Percentiles rank a stretch among this genome's conserved stretches.
Conservation (phyloP, 2,329 filamentous ascomycete genomes). For the Paraconiothyrium brasiliense region DNA sequence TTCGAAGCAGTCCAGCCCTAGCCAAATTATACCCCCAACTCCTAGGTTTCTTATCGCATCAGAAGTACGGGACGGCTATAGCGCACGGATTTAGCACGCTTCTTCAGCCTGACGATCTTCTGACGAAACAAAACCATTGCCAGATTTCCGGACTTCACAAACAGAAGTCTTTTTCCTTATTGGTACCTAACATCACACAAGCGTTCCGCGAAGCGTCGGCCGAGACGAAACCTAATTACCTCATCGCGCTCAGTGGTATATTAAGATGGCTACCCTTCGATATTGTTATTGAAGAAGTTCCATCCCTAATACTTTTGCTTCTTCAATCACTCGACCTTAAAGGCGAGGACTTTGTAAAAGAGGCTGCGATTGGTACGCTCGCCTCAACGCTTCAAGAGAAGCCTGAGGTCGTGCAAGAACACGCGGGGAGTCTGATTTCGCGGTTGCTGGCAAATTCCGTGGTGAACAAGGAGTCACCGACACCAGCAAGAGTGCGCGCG, state of each 20-base stretch:
- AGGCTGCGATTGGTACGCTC: conserved; percentile 68
- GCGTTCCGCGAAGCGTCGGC: conserved; percentile 58
- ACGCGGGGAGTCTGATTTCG: conserved; percentile 65
- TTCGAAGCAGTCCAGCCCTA: conserved; percentile 62
- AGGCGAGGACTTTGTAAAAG: conserved; percentile 63
- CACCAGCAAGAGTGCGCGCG: conserved; percentile 55
- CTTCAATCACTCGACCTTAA: conserved; percentile 69
- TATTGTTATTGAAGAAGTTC: conserved; percentile 67
- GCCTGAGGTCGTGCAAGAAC: conserved; percentile 62
- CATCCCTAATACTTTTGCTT: conserved; percentile 66
- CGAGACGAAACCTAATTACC: conserved; percentile 66
- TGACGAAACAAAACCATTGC: conserved; percentile 69
- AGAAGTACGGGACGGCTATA: conserved; percentile 59
- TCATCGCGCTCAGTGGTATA: conserved; percentile 70
- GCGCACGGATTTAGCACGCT: conserved; percentile 68
- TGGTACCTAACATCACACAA: conserved; percentile 65
- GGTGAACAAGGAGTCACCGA: conserved; percentile 21
- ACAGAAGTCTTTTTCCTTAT: conserved; percentile 69
- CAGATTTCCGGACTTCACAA: conserved; percentile 69
- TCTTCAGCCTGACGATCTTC: conserved; percentile 67
- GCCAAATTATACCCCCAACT: conserved; percentile 55
- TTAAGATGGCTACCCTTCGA: conserved; percentile 67
- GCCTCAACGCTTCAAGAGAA: conserved; percentile 67
- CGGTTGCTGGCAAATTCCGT: conserved; percentile 61
- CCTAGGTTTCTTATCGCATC: conserved; percentile 60